These are phyloP conservation scores for Hydnum rufescens DNA, from an alignment of 768 basidiomycete species.

Conservation along the genomic window DNA sequence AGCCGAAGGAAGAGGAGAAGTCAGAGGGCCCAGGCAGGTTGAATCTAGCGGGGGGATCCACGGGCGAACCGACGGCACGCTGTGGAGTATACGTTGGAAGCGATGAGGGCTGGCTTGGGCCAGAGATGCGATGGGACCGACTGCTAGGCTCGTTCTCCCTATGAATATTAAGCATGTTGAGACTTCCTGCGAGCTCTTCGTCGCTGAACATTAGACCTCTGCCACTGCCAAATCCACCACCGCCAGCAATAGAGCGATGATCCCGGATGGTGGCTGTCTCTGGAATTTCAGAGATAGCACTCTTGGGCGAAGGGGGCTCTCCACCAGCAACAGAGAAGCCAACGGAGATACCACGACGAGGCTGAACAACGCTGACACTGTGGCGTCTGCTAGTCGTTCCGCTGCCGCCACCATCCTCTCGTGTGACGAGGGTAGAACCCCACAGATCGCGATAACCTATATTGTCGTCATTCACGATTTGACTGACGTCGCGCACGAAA, in stretches of 20 bases:
- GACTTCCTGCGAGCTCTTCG: constrained; percentile 59
- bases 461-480: constrained; percentile 56
- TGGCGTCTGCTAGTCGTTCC: constrained; percentile 70
- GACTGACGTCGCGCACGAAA: constrained; percentile 65
- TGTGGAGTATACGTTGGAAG: constrained; percentile 52
- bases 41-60: too few species aligned
- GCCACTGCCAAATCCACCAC: constrained; percentile 15
- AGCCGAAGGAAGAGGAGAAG: neutral
- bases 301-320: neutral
- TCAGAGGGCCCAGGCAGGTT: too few species aligned
- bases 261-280: too few species aligned
- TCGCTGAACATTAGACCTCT: constrained; percentile 52
- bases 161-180: constrained; percentile 41
- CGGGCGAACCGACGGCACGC: neutral
- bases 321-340: constrained; percentile 32
- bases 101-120: constrained; percentile 50
- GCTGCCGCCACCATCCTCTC: constrained; percentile 31
- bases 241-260: neutral
- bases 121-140: constrained; percentile 24
- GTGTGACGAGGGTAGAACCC: constrained; percentile 30
- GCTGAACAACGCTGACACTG: constrained; percentile 68
- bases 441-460: constrained; percentile 55
- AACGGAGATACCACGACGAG: constrained; percentile 33
- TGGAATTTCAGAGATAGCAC: neutral
- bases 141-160: constrained; percentile 23